Conservation (phyloP, 2,329 filamentous ascomycete species). For the Botrytis deweyae region DNA sequence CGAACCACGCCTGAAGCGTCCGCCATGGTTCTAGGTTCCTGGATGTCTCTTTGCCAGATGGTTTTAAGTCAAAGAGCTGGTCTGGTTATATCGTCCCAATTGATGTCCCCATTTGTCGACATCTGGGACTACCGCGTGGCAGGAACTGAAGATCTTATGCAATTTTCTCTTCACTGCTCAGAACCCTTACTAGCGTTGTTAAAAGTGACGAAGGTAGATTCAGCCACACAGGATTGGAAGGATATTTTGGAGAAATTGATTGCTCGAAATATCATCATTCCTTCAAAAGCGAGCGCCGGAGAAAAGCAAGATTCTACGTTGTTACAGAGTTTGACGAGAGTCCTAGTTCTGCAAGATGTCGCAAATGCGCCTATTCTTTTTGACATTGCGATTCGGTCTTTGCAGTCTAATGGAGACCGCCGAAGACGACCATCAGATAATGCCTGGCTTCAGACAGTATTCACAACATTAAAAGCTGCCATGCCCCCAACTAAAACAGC, state of each 20-base stretch:
- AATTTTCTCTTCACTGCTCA: conserved; percentile 40
- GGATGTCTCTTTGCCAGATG: conserved; percentile 35
- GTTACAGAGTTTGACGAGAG: conserved; percentile 32
- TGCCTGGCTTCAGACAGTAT: conserved; percentile 51
- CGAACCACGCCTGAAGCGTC: conserved; percentile 36
- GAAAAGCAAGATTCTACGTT: conserved; percentile 29
- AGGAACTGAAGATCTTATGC: conserved; percentile 29
- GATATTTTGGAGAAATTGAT: conserved; percentile 37
- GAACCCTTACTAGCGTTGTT: conserved; percentile 36
- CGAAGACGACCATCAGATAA: conserved; percentile 47
- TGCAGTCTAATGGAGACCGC: conserved; percentile 45
- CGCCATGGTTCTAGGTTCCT: conserved; percentile 36
- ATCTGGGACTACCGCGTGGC: conserved; percentile 35
- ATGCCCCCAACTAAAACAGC: conserved; percentile 28
- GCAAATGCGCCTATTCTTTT: conserved; percentile 46
- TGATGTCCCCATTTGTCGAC: conserved; percentile 36
- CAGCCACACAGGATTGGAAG: conserved; percentile 26
- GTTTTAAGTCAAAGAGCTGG: conserved; percentile 19
- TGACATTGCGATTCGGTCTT: conserved; percentile 46
- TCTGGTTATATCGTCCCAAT: conserved; percentile 17
- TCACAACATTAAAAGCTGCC: conserved; percentile 39
- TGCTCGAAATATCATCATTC: conserved; percentile 41
- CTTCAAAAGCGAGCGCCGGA: conserved; percentile 32
- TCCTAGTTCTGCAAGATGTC: conserved; percentile 34
- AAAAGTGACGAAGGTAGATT: conserved; percentile 20